Evolutionary conservation across 257 asterid species (phyloP), one percentile per base, ranked within the genome.

Genomic region (Striga asiatica): DNA sequence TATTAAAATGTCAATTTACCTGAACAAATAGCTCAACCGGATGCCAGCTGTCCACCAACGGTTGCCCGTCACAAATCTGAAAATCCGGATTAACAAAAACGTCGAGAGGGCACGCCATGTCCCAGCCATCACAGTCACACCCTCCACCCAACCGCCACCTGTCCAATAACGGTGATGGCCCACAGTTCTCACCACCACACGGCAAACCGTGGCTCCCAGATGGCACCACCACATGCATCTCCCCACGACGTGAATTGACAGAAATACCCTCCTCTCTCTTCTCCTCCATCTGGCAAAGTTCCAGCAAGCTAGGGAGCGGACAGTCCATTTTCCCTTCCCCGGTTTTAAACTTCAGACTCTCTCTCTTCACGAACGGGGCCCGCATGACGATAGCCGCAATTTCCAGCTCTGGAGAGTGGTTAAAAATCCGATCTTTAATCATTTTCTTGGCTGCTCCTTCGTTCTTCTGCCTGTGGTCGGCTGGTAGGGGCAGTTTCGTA

Each of bases 61-160:
- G 73, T 1, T 39, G 76, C 42, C 74, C 74, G 56, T 70, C 74
- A 6, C 78, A 62, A 27, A 76, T 63, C 17, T 16, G 67, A 53
- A 71, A 56, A 54, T 61, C 59, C 0, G 76, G 76, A 67, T 73
- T 82, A 39, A 65, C 65, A 42, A 87, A 75, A 60, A 92, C 66
- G 45, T 70, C 61, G 35, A 92, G 81, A 3, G 94, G 94, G 64
- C 99, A 88, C 3, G 89, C 85, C 92, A 92, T 76, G 73, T 92
- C 99, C 99, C 99, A 92, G 16, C 97, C 97, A 35, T 95, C 99
- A 71, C 99, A 92, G 29, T 85, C 99, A 35, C 99, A 92, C 18
- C 85, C 88, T 58, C 99, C 99, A 1, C 97, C 97, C 29, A 62
- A 48, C 60, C 94, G 76, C 99, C 99, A 92, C 48, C 97, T 78